These are phyloP conservation scores for Penicillium lividum DNA, from an alignment of 495 filamentous ascomycete species.

Conservation along the genomic window DNA sequence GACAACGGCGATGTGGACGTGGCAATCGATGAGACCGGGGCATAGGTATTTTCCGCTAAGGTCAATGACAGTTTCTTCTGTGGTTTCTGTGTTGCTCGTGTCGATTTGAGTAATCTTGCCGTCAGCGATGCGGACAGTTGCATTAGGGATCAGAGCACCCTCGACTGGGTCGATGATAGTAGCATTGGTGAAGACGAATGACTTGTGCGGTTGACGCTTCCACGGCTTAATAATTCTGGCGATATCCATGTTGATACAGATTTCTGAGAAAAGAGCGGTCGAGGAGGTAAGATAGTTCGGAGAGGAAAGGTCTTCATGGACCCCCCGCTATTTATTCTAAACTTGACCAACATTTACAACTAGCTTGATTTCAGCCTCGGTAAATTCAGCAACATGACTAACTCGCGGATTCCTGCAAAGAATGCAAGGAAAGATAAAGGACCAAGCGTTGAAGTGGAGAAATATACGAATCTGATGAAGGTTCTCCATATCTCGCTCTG, in stretches of 20 bases:
- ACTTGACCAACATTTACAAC: not conserved
- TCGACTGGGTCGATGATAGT: conserved; percentile 34
- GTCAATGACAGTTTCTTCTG: conserved; percentile 31
- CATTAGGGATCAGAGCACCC: conserved; percentile 26
- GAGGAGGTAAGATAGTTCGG: not conserved
- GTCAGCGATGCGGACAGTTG: conserved; percentile 25
- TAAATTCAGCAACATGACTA: not conserved
- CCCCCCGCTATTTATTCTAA: not conserved
- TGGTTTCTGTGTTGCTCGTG: conserved; percentile 5
- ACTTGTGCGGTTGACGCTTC: conserved; percentile 26
- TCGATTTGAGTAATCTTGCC: conserved; percentile 27
- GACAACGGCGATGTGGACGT: conserved; percentile 54
- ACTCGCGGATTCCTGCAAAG: not conserved
- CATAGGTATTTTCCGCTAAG: conserved; percentile 48
- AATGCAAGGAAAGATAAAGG: not conserved
- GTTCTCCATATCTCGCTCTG: not conserved
- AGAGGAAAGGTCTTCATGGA: not conserved
- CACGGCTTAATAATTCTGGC: conserved; percentile 33
- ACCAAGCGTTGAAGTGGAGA: not conserved
- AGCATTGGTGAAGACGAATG: conserved; percentile 30
- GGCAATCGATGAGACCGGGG: conserved; percentile 60
- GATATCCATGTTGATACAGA: conserved; percentile 17
- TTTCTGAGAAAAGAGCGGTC: not conserved
- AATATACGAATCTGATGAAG: not conserved
- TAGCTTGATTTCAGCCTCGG: not conserved